Base-by-base conservation (phyloP, 768 basidiomycete species). In the Russula dissimulans region DNA sequence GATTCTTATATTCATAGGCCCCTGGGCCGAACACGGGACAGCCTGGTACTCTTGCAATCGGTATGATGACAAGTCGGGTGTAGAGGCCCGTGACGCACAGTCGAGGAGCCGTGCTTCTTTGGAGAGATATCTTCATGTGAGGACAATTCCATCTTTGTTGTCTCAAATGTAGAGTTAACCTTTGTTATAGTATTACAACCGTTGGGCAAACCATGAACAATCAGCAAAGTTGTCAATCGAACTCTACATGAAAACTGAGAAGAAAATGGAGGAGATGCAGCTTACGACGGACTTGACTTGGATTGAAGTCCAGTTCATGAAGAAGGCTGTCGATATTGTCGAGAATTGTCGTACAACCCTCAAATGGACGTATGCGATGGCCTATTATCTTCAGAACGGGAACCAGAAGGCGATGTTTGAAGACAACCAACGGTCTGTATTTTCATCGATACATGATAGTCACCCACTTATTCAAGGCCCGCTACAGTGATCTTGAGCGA, bases 231-330 rank as follows among this genome's bases (percentile, higher is more conserved):
- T 99, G 53, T 94, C 95, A 17, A 72, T 90, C 15, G 93, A 97
- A 65, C 77, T 98, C 44, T 95, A 95, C 72, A 80, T 80, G 57
- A 94, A 94, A 77, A 97, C 95, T 12, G 95, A 99, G 81, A 94
- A 95, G 83, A 97, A 97, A 85, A 99, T 99, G 97, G 94, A 97
- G 73, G 93, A 97, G 74, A 95, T 98, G 88, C 97, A 98, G 77
- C 81, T 93, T 64, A 87, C 86, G 11, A 93, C 91, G 2, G 80
- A 85, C 57, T 75, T 99, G 42, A 94, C 93, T 2, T 99, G 97
- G 97, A 99, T 99, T 66, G 95, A 99, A 74, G 94, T 86, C 34
- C 95, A 98, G 74, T 99, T 99, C 74, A 95, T 97, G 81, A 94
- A 93, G 79, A 95, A 95, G 73, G 97, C 97, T 0, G 95, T 97